Percentiles rank a stretch among this genome's conserved stretches.
phyloP scores from a whole-genome alignment of 2,329 filamentous ascomycete species.

The Alternaria sp. region DNA sequence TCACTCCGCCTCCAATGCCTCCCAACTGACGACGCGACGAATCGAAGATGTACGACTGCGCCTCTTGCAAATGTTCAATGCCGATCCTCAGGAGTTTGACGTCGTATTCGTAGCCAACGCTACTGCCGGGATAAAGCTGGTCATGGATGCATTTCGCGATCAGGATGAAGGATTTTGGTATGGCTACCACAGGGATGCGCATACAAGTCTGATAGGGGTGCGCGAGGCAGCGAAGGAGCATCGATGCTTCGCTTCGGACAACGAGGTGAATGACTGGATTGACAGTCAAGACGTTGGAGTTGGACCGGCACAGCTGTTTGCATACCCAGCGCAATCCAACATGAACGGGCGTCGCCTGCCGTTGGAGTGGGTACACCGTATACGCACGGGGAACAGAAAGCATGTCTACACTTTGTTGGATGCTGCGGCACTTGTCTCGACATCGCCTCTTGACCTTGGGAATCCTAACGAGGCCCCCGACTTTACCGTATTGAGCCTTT shows the following conservation, averaged over 20 bases:
- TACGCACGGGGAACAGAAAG: conserved; percentile 54
- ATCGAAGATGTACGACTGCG: conserved; percentile 80
- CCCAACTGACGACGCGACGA: conserved; percentile 76
- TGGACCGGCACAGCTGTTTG: conserved; percentile 65
- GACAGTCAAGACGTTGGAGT: conserved; percentile 36
- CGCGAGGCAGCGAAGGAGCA: conserved; percentile 73
- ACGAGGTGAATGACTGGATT: conserved; percentile 73
- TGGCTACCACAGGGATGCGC: conserved; percentile 82
- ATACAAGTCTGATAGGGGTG: conserved; percentile 87
- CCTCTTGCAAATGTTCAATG: conserved; percentile 79
- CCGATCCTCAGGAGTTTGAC: conserved; percentile 83
- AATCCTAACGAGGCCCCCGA: conserved; percentile 73
- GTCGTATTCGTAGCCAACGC: conserved; percentile 92
- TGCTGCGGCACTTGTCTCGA: conserved; percentile 82
- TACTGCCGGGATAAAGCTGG: conserved; percentile 88
- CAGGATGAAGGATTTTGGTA: conserved; percentile 78
- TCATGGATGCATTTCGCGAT: conserved; percentile 78
- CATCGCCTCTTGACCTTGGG: conserved; percentile 76
- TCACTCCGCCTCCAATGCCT: conserved; percentile 84
- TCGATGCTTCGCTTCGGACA: conserved; percentile 71
- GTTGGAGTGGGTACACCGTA: conserved; percentile 68
- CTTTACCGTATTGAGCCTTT: conserved; percentile 87
- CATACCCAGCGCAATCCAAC: conserved; percentile 91
- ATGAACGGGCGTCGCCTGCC: conserved; percentile 85
- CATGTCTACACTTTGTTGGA: conserved; percentile 78